A percentile compares a stretch with the other conserved stretches of the same genome.
Conservation (phyloP, 345 rosid species). For the Populus pruinosa region DNA sequence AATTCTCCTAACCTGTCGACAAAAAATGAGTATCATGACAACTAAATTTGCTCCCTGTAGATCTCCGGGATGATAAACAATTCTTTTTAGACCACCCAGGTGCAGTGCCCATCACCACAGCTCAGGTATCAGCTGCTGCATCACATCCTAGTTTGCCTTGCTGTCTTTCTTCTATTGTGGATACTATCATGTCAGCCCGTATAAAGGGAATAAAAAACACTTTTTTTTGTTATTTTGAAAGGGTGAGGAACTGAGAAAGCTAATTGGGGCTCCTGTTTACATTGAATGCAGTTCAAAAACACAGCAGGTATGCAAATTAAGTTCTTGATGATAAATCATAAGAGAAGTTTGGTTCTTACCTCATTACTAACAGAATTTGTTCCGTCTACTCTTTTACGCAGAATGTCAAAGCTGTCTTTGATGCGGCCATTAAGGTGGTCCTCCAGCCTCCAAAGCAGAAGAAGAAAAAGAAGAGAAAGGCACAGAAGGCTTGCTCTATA, state of each 20-base stretch:
- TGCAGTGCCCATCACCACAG: slow-evolving; percentile 63
- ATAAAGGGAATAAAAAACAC: neutral
- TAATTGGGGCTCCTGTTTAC: slow-evolving; percentile 71
- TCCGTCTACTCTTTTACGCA: slow-evolving; percentile 15
- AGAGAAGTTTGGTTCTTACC: neutral
- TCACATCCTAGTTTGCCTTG: neutral
- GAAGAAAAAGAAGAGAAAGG: slow-evolving; percentile 45
- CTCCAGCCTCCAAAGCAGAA: slow-evolving; percentile 56
- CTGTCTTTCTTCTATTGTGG: neutral
- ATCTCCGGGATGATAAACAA: slow-evolving; percentile 78
- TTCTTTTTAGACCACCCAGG: slow-evolving; percentile 72
- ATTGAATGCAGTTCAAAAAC: slow-evolving; percentile 86
- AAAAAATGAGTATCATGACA: neutral
- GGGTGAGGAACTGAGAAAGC: slow-evolving; percentile 83
- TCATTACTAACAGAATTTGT: slow-evolving; percentile 3
- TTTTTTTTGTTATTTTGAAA: slow-evolving; percentile 10
- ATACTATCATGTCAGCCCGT: neutral
- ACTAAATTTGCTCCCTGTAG: slow-evolving; percentile 35
- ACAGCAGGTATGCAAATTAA: slow-evolving; percentile 53
- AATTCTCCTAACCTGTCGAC: neutral
- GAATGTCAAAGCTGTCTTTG: slow-evolving; percentile 56
- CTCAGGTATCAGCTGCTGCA: slow-evolving; percentile 47
- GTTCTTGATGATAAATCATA: neutral
- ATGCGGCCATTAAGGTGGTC: slow-evolving; percentile 54
- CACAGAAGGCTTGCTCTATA: slow-evolving; percentile 42